Conservation (phyloP, 2,329 filamentous ascomycete species). For the Trichoderma koningiopsis region DNA sequence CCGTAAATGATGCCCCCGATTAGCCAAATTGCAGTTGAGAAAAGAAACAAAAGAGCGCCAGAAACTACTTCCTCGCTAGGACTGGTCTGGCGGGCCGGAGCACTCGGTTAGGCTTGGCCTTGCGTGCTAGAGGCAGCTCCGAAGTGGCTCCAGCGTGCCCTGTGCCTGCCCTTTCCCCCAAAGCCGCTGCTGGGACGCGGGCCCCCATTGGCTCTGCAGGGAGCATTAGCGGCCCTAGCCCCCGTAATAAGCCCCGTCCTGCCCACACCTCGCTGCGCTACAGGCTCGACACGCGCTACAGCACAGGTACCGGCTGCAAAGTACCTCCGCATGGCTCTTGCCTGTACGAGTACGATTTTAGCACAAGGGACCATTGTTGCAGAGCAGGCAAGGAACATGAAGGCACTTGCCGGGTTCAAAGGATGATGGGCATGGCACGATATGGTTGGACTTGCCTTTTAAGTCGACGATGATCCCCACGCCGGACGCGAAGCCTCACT, state of each 20-base stretch:
- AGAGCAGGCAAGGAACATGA: conserved; percentile 11
- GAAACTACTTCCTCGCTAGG: conserved; percentile 24
- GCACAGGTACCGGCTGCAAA: not conserved
- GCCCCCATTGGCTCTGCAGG: conserved; percentile 6
- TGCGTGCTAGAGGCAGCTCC: conserved; percentile 19
- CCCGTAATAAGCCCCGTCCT: not conserved
- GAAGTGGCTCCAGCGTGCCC: conserved; percentile 18
- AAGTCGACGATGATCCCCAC: conserved; percentile 23
- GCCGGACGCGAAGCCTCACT: conserved; percentile 21
- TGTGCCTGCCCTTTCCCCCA: conserved; percentile 9
- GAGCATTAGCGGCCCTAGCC: not conserved
- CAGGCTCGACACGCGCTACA: not conserved
- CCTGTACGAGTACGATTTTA: not conserved
- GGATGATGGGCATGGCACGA: conserved; percentile 23
- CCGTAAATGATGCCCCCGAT: conserved; percentile 16
- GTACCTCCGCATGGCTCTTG: not conserved
- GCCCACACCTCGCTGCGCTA: not conserved
- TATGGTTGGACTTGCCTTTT: conserved; percentile 24
- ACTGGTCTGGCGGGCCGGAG: conserved; percentile 16
- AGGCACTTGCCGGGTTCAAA: conserved; percentile 18
- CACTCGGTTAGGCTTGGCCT: conserved; percentile 23
- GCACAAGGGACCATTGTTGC: not conserved
- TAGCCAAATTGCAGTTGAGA: conserved; percentile 17
- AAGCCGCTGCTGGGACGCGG: not conserved
- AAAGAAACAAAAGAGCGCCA: not conserved